Evolutionary conservation across 495 filamentous ascomycete genomes (phyloP).

Genomic region (Melanomma pulvis-pyrius): DNA sequence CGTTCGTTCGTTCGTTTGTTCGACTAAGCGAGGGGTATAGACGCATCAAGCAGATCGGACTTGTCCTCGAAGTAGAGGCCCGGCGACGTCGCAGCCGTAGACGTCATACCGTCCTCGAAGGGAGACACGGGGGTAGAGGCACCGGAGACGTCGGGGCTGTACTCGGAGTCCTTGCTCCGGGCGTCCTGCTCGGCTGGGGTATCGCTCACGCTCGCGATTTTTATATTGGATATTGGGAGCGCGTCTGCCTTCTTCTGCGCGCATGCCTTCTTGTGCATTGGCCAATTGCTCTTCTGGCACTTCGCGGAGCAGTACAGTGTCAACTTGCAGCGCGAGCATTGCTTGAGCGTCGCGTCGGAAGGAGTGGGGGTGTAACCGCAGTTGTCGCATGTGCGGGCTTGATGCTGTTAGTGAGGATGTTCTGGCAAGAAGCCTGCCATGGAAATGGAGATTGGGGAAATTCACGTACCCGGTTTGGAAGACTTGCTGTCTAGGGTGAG

Average conservation of each 20-base stretch:
- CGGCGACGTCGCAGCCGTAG: not conserved
- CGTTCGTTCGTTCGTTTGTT: not conserved
- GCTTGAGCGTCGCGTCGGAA: not conserved
- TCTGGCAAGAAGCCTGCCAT: not conserved
- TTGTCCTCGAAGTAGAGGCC: not conserved
- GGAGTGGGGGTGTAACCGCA: not conserved
- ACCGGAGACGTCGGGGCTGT: not conserved
- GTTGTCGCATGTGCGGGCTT: not conserved
- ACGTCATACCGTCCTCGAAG: not conserved
- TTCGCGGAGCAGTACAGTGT: slow-evolving; percentile 10
- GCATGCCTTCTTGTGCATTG: slow-evolving; percentile 10
- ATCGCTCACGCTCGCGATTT: not conserved
- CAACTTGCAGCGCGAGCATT: slow-evolving; percentile 19
- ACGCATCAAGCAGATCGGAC: not conserved
- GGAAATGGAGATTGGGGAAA: not conserved
- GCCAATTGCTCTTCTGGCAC: slow-evolving; percentile 14
- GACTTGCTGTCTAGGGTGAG: not conserved
- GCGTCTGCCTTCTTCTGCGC: not conserved
- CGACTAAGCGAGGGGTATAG: not conserved
- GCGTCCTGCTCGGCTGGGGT: not conserved
- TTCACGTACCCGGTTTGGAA: not conserved
- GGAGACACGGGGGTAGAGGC: not conserved
- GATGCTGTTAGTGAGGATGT: not conserved
- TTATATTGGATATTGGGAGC: not conserved
- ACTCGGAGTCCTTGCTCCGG: not conserved